These are phyloP conservation scores for Phytophthora pini DNA, from an alignment of 352 stramenopile species.

Conservation along the genomic window DNA sequence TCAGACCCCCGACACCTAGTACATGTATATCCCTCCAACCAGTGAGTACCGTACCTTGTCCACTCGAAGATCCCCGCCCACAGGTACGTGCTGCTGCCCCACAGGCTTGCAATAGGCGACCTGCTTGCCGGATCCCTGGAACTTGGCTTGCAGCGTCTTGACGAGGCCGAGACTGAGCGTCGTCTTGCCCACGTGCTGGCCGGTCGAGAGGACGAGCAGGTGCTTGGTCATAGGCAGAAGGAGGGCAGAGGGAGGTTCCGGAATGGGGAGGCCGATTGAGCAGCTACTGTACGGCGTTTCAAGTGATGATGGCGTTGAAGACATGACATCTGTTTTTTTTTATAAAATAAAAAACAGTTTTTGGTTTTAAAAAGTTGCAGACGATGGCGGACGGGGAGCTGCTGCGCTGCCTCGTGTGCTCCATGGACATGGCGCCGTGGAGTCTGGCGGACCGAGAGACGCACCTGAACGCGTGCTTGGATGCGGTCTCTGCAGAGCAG, in stretches of 20 bases:
- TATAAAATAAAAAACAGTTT: too few relatives aligned
- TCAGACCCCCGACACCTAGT: background rate
- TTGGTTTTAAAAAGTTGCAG: background rate
- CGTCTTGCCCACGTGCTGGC: slow-evolving; percentile 98
- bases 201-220: slow-evolving; percentile 89
- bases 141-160: slow-evolving; percentile 93
- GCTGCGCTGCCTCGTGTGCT: slow-evolving; percentile 64
- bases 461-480: slow-evolving; percentile 84
- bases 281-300: slow-evolving; percentile 10
- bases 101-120: slow-evolving; percentile 97
- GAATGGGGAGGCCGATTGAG: background rate
- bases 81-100: slow-evolving; percentile 93
- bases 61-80: slow-evolving; percentile 85
- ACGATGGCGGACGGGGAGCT: slow-evolving; percentile 8
- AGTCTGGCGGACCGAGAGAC: slow-evolving; percentile 52
- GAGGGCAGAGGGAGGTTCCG: background rate
- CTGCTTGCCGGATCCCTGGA: slow-evolving; percentile 65
- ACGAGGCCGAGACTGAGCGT: slow-evolving; percentile 95
- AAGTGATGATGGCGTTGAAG: slow-evolving; percentile 31
- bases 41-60: slow-evolving; percentile 62
- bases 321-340: background rate
- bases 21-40: background rate
- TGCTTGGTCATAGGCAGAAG: slow-evolving; percentile 62
- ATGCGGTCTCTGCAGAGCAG: slow-evolving; percentile 34
- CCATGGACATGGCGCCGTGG: slow-evolving; percentile 62